phyloP scores from a whole-genome alignment of 1,139 yeast species.

The Magnusiomyces tetraspermus region DNA sequence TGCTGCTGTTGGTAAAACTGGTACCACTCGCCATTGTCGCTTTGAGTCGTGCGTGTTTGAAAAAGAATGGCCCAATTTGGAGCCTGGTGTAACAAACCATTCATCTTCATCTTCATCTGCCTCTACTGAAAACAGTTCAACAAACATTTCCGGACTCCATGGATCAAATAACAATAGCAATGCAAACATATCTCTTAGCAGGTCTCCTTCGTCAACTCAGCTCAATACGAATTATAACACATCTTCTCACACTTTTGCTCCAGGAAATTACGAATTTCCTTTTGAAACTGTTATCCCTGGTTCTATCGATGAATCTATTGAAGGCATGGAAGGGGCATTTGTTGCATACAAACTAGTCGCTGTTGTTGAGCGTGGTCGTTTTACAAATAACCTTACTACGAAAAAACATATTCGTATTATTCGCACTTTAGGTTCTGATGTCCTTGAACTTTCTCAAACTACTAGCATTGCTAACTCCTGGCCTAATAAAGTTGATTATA shows the following conservation, averaged over 20 bases:
- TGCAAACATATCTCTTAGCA: background rate
- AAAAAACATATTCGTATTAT: conserved; percentile 71
- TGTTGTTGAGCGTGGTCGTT: conserved; percentile 72
- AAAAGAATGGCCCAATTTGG: conserved; percentile 65
- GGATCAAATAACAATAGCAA: background rate
- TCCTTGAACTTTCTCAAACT: conserved; percentile 81
- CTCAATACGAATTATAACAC: background rate
- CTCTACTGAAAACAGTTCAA: background rate
- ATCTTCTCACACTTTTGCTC: conserved; percentile 33
- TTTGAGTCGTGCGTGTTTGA: conserved; percentile 64
- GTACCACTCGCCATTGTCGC: conserved; percentile 42
- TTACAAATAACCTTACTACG: conserved; percentile 53
- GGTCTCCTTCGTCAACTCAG: background rate
- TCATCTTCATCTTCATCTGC: background rate
- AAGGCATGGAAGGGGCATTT: conserved; percentile 80
- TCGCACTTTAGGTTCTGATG: conserved; percentile 82
- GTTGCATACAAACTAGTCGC: conserved; percentile 75
- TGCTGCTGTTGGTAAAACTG: conserved; percentile 33
- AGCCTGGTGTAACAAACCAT: conserved; percentile 30
- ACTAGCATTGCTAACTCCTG: conserved; percentile 92
- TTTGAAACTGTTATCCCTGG: conserved; percentile 84
- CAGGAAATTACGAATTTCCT: conserved; percentile 87
- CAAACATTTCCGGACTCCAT: background rate
- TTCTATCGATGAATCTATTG: conserved; percentile 74
- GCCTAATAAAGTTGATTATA: conserved; percentile 90